These are phyloP conservation scores for Malassezia sympodialis DNA, from an alignment of 1,284 basidiomycete genomes.

Conservation along the genomic window DNA sequence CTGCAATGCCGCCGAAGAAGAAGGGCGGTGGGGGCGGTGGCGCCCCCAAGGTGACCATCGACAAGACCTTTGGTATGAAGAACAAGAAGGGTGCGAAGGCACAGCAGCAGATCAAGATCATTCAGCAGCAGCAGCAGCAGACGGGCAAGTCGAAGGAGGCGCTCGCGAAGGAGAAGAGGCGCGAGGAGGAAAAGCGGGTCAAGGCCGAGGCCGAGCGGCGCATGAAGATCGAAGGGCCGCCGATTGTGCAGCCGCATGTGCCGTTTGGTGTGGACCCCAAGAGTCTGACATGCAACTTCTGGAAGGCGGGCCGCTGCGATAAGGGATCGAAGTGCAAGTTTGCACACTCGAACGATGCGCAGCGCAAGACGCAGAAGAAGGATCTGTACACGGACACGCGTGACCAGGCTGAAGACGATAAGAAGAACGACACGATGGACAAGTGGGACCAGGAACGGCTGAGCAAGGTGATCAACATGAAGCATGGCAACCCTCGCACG, in stretches of 20 bases:
- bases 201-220: slow-evolving; percentile 75
- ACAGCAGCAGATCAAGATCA: slow-evolving; percentile 67
- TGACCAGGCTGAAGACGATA: slow-evolving; percentile 51
- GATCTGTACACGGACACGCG: slow-evolving; percentile 84
- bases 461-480: slow-evolving; percentile 71
- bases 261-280: slow-evolving; percentile 68
- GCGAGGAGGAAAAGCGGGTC: slow-evolving; percentile 69
- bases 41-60: slow-evolving; percentile 31
- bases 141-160: slow-evolving; percentile 67
- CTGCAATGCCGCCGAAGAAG: slow-evolving; percentile 40
- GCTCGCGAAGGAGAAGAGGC: slow-evolving; percentile 65
- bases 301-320: slow-evolving; percentile 35
- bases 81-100: slow-evolving; percentile 83
- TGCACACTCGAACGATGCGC: slow-evolving; percentile 69
- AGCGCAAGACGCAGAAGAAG: slow-evolving; percentile 86
- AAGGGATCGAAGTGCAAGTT: slow-evolving; percentile 71
- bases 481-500: slow-evolving; percentile 78
- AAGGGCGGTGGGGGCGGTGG: slow-evolving; percentile 52
- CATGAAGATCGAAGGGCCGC: slow-evolving; percentile 33
- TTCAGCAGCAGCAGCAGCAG: slow-evolving; percentile 60
- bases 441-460: slow-evolving; percentile 94
- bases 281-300: slow-evolving; percentile 30
- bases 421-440: slow-evolving; percentile 85
- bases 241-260: slow-evolving; percentile 57
- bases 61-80: slow-evolving; percentile 69